Percentiles rank a stretch among this genome's conserved stretches.
Evolutionary conservation across 2,329 filamentous ascomycete genomes (phyloP).

Genomic region (Apiospora koreana): DNA sequence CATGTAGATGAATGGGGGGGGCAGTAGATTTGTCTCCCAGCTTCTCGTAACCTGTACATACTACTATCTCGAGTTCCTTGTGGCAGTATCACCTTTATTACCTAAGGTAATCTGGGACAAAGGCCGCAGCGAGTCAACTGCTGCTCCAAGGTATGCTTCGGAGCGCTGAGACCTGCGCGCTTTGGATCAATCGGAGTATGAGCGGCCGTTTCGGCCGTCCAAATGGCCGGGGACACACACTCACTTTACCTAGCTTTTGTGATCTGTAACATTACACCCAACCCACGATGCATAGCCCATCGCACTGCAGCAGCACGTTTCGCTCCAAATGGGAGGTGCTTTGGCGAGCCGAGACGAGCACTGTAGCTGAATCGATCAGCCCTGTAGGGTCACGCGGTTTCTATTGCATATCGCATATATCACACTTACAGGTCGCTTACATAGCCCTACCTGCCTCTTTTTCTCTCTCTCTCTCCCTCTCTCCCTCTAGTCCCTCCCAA

Average conservation of each 20-base stretch:
- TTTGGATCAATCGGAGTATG: constrained; percentile 8
- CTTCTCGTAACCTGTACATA: background rate
- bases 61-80: background rate
- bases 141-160: background rate
- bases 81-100: background rate
- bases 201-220: background rate
- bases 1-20: background rate
- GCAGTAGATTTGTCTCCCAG: background rate
- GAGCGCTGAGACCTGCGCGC: background rate
- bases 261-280: background rate
- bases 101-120: constrained; percentile 1
- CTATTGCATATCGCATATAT: background rate
- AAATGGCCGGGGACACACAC: background rate
- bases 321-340: background rate
- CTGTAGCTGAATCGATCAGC: constrained; percentile 6
- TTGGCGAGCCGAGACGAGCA: background rate
- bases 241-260: background rate
- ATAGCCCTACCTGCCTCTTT: background rate
- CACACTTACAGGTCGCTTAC: background rate
- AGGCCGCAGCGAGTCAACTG: background rate
- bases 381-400: background rate
- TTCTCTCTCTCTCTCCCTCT: background rate
- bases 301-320: constrained; percentile 7
- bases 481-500: no score
- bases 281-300: no score